Conservation (phyloP, 2,329 filamentous ascomycete genomes). For the Raffaelea albimanens region DNA sequence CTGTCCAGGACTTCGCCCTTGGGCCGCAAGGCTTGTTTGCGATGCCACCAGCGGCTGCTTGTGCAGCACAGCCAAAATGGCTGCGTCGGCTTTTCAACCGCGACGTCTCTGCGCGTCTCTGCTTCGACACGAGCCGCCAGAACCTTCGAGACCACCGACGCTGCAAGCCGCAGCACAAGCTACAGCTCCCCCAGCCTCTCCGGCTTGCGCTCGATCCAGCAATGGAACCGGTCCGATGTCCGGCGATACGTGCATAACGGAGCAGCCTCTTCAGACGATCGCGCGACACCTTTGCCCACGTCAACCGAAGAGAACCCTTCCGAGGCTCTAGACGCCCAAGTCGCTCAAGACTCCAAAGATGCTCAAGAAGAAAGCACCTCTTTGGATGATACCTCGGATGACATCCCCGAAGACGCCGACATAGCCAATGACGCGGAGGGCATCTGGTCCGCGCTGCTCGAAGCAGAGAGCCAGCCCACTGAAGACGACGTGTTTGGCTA, state of each 20-base stretch:
- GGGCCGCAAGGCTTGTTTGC: slow-evolving; percentile 2
- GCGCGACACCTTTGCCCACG: no score
- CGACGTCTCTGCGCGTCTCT: not conserved
- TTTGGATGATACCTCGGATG: no score
- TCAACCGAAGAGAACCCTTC: no score
- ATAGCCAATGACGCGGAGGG: not conserved
- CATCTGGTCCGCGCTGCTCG: not conserved
- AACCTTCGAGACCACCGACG: not conserved
- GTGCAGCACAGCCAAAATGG: not conserved
- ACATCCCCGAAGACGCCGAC: not conserved
- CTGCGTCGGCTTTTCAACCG: not conserved
- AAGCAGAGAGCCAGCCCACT: slow-evolving; percentile 12
- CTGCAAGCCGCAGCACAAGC: not conserved
- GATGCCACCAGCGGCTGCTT: slow-evolving; percentile 2
- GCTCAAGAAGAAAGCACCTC: not conserved
- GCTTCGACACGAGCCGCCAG: not conserved
- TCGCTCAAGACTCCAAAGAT: not conserved
- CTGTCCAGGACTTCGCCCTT: not conserved
- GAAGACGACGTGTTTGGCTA: slow-evolving; percentile 31
- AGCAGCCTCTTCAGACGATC: no score
- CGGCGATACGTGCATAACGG: no score
- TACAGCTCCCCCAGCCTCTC: no score
- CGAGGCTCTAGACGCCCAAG: no score
- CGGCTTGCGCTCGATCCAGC: no score
- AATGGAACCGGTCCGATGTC: no score